Base-by-base conservation (phyloP, 169 alveolate genomes). In the Cryptosporidium ubiquitum region DNA sequence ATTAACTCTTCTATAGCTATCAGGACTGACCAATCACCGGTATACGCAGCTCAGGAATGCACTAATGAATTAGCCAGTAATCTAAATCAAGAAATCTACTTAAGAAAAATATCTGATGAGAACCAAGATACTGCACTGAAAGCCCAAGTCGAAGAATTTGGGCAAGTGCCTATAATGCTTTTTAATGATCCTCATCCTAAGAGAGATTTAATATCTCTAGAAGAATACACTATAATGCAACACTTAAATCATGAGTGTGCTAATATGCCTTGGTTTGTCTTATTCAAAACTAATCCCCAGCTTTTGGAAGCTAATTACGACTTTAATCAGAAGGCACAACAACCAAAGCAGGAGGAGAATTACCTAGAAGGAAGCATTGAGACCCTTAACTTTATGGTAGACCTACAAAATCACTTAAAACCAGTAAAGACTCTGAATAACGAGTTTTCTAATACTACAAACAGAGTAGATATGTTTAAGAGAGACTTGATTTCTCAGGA, bases 91-190 rank as follows among this genome's bases (percentile, higher is more conserved):
- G 73, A 66, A 31, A 26, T 20, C 2, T 66, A 31, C 20, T 7
- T 29, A 5, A 66, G 31, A 20, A 75, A 73, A 70, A 66, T 91
- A 0, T 61, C 93, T 58, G 92, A 95, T 42, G 70, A 85, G 31
- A 89, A 95, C 20, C 91, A 94, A 93, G 93, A 93, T 23, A 91
- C 94, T 5, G 98, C 98, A 3, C 70, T 94, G 12, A 92, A 93
- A 75, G 95, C 94, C 14, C 96, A 94, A 68, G 93, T 93, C 1
- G 94, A 94, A 42, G 98, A 96, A 84, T 96, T 96, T 68, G 98
- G 98, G 0, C 97, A 96, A 84, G 93, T 96, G 39, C 98, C 98
- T 37, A 86, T 91, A 3, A 94, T 94, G 84, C 92, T 96, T 39
- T 96, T 96, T 84, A 92, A 85, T 58, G 93, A 91, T 9, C 96